Conservation (phyloP, 192 early-diverging fungal genomes). For the Podila verticillata region DNA sequence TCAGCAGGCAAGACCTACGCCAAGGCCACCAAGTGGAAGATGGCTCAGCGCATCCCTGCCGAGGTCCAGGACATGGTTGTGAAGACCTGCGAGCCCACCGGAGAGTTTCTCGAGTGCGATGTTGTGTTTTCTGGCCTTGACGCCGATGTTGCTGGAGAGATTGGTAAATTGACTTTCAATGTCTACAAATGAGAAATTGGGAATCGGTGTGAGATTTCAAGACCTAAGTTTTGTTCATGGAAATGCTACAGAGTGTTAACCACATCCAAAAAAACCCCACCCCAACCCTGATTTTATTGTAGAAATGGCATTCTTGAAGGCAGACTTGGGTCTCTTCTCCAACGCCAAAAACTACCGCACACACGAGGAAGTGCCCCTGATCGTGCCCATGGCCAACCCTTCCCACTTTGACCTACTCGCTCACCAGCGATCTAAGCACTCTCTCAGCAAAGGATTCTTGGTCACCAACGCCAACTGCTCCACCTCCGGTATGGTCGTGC, state of each 20-base stretch:
- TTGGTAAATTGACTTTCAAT: slow-evolving; percentile 59
- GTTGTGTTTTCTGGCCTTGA: slow-evolving; percentile 98
- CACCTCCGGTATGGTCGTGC: slow-evolving; percentile 95
- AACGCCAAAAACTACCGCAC: slow-evolving; percentile 98
- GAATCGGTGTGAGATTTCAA: background rate
- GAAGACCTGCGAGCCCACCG: slow-evolving; percentile 74
- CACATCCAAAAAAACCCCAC: background rate
- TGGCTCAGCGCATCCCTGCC: slow-evolving; percentile 78
- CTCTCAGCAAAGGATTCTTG: slow-evolving; percentile 82
- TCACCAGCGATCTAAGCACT: slow-evolving; percentile 72
- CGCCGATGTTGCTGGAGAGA: slow-evolving; percentile 91
- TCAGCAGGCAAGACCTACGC: slow-evolving; percentile 89
- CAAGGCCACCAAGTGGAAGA: slow-evolving; percentile 90
- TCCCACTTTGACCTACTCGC: slow-evolving; percentile 86
- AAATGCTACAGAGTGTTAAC: background rate
- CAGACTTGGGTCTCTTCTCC: slow-evolving; percentile 91
- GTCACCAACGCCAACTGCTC: slow-evolving; percentile 99
- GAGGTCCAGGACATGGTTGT: slow-evolving; percentile 67
- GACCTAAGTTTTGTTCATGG: too few species aligned
- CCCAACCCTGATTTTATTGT: background rate
- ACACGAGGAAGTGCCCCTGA: slow-evolving; percentile 86
- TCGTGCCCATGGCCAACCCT: slow-evolving; percentile 93
- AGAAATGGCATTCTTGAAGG: slow-evolving; percentile 89
- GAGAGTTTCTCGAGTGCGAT: slow-evolving; percentile 80
- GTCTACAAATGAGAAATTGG: background rate